Base-by-base conservation (phyloP, 345 rosid genomes). In the Lepidium africanum region DNA sequence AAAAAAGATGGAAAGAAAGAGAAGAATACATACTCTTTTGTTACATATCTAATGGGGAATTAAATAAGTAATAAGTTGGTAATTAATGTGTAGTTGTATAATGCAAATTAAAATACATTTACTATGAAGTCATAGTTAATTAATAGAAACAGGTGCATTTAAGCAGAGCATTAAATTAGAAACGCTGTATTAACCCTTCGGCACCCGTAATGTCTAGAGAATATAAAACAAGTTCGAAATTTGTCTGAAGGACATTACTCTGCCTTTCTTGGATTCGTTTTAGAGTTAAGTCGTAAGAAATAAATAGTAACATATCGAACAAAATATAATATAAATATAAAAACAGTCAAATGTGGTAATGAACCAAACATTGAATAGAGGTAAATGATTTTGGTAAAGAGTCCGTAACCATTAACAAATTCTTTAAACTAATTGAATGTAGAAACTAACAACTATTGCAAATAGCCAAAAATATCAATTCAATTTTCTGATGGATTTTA, bases 251-350 rank as follows among this genome's bases (percentile, higher is more conserved):
- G 37, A 11, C 69, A 43, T 71, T 71, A 3, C 36, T 71, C 49
- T 63, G 21, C 9, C 46, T 72, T 51, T 43, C 72, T 73, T 65
- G 72, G 77, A 73, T 73, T 66, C 77, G 2, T 39, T 65, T 58
- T 17, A 9, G 36, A 36, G 37, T 62, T 32, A 52, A 41, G 37
- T 41, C 60, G 8, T 19, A 52, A 19, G 16, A 13, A 38, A 17
- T 9, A 10, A n/a, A 9, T 4, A 25, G 27, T 37, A 50, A 13
- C 46, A 19, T 16, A 67, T 5, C 13, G 15, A 41, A 11, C 11
- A 30, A 54, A 40, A 9, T 12, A 12, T 11, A 42, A 32, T 35
- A 54, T 10, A 17, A 7, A 30, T 9, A 12, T 55, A 64, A 3
- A 35, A 19, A 25, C 15, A 14, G 50, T 39, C 11, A 51, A 23